Evolutionary conservation across 441 rosid species (phyloP), one percentile per base, ranked within the genome.

Genomic region (Pelargonium australe): DNA sequence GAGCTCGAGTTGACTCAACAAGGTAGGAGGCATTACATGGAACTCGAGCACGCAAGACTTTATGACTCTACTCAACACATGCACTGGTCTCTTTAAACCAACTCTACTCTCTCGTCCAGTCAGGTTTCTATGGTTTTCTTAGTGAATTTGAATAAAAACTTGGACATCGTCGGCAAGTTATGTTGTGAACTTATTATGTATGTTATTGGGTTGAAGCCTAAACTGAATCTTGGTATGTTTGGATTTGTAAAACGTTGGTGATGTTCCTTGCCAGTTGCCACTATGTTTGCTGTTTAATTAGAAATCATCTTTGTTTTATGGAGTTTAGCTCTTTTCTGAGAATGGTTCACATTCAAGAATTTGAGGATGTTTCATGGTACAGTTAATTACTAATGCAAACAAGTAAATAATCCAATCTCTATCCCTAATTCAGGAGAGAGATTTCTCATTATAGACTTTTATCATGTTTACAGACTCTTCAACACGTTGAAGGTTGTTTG

Each of bases 21-120:
- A 57, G 80, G 68, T 70, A 75, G 80, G 72, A 84, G 84, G 77
- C 92, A 85, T 61, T 85, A 80, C 65, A 63, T 78, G 81, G 92
- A 83, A 65, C 85, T 83, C 2, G 90, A 86, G 67, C 85, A 78
- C 72, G 41, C 91, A 64, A 81, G 86, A 73, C 81, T 80, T 5
- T 85, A 83, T 20, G 82, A 85, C 78, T 79, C 91, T 66, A 65
- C 81, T 66, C 86, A 79, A 65, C 82, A 84, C 65, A 82, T 82
- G 78, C 75, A 86, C 76, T 91, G 92, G 92, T 84, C 89, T 9
- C 95, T 86, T 20, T 89, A 57, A 68, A 73, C 78, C 41, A 7
- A 19, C 57, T 2, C n/a, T n/a, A 0, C 43, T 40, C 43, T 40
- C 43, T 40, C 49, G 25, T 17, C 10, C 4, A 7, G 20, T 5